Base-by-base conservation (phyloP, 345 rosid genomes). In the Ricinus communis region DNA sequence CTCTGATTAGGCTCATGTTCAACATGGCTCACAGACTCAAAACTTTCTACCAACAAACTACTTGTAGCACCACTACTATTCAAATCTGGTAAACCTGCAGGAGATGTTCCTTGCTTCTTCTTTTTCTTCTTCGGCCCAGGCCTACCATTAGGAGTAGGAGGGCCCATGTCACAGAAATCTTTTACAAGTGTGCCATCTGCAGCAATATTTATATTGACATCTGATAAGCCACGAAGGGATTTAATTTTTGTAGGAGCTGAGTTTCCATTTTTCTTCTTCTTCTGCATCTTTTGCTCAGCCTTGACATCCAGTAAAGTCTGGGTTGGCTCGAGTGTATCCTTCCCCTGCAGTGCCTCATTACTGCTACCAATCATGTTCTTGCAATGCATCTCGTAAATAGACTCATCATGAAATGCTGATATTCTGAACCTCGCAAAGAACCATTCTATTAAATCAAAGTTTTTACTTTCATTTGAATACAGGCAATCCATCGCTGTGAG, bases 381-480 rank as follows among this genome's bases (percentile, higher is more conserved):
- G 82, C 82, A 87, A 80, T 82, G 77, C 82, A 53, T 80, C 79
- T 86, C 93, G 65, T 83, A 78, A 68, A 85, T 78, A 59, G 78
- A 82, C 75, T 87, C 91, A 51, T 91, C 96, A 58, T 79, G 93
- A 80, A 76, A 87, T 57, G 65, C 72, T 0, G 87, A 89, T 65
- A 86, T 90, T 83, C 98, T 87, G 74, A 88, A 90, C 79, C 77
- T 88, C 72, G 95, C 85, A 80, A 91, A 88, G 84, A 94, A 87
- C 95, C 93, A 86, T 68, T 84, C 94, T n/a, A 69, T 51, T 19
- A 75, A 56, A 63, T 81, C 82, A 38, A 83, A 79, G 58, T 83
- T 79, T 56, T 77, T 72, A 49, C 70, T 85, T 77, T 78, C 83
- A 28, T 64, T 77, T n/a, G 85, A 77, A 74, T 77, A 73, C 55